Evolutionary conservation across 2,329 filamentous ascomycete genomes (phyloP), one percentile per base, ranked within the genome.

Genomic region (Apiospora arundinis): DNA sequence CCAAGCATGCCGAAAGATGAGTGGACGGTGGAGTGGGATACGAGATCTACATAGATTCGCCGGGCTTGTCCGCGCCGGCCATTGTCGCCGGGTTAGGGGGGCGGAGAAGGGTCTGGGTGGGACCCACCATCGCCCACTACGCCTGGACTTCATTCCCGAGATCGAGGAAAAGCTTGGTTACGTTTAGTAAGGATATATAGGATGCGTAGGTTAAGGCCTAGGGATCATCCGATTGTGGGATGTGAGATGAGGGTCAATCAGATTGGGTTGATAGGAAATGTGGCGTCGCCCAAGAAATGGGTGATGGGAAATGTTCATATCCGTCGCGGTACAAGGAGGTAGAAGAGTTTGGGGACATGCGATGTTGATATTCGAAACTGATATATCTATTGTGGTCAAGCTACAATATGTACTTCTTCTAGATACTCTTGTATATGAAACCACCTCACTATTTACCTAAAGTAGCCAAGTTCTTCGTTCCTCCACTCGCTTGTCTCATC

Each of bases 381-480:
- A 32, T 2, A 5, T 42, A 8, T 42, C 40, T 42, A 5, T 14
- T 6, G 40, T 42, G 40, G 9, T 42, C 40, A 6, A 5, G 9
- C 9, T 42, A 2, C 9, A 6, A 42, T 14, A 42, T 42, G n/a
- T n/a, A n/a, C 12, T 42, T 5, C 9, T 42, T 42, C 40, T 14
- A 42, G 8, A 45, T 40, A 3, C 9, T 21, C 23, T 1, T 8
- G 42, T 68, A 21, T 6, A 14, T 23, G 32, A n/a, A n/a, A n/a
- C n/a, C n/a, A n/a, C n/a, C n/a, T n/a, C n/a, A n/a, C n/a, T n/a
- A n/a, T n/a, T n/a, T n/a, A n/a, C n/a, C n/a, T n/a, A n/a, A n/a
- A n/a, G n/a, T n/a, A n/a, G 66, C 40, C 68, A 67, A 76, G 69
- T 77, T 76, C 70, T 11, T 40, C 5, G 37, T 40, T 40, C n/a